Base-by-base conservation (phyloP, 208 protist genomes). In the Spongospora subterranea region DNA sequence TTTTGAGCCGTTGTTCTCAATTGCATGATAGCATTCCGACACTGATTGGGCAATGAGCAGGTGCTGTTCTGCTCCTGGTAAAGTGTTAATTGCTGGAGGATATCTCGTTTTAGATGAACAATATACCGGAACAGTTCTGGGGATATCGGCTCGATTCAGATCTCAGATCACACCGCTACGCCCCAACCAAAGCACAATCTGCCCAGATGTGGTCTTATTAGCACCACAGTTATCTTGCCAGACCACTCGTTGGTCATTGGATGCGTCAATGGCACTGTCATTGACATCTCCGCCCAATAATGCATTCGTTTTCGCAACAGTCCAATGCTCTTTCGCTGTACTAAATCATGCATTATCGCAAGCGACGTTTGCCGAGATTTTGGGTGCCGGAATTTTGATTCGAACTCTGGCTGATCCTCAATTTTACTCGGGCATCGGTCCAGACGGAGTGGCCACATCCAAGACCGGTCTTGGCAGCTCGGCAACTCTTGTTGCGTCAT, bases 61-160 rank as follows among this genome's bases (percentile, higher is more conserved):
- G 54, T 32, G 17, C 17, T 65, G 54, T 82, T 82, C 71, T 35
- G 71, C 71, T 35, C 71, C 71, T 43, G 71, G 71, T 6, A 82
- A 82, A 43, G 71, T 82, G 6, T n/a, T 82, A 20, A 13, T 82
- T 35, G 40, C 71, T 82, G 71, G 71, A 20, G 71, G 71, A 39
- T 82, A 82, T n/a, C n/a, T 82, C 17, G 40, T 82, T 35, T 43
- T 82, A 43, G 71, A 82, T 82, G 6, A 6, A 17, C 71, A 35
- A 13, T 82, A 82, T 82, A 45, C 17, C 71, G 71, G 71, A 35
- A 20, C 35, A 35, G 71, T 82, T 6, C 6, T 82, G 17, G n/a
- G 17, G 6, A 35, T 43, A 20, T 39, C 6, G 6, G n/a, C 71
- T 35, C 6, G 71, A 43, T 45, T 82, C 13, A 82, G 17, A 43